Percentiles rank a stretch among this genome's conserved stretches.
These are phyloP conservation scores for Hemerocallis citrina DNA, from an alignment of 106 monocot species.

Conservation along the genomic window DNA sequence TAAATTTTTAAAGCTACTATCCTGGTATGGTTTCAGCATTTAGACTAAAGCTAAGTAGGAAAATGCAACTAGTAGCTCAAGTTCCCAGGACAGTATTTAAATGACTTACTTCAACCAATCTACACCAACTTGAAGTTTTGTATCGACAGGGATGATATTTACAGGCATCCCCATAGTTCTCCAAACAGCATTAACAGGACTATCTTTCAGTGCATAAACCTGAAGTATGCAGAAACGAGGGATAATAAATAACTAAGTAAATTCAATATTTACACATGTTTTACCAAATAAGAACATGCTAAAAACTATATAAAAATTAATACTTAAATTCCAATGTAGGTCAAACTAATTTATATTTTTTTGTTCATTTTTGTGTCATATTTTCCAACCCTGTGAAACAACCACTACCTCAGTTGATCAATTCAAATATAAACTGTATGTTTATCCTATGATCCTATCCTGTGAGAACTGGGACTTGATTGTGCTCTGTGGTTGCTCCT, in stretches of 20 bases:
- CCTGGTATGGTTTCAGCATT: background rate
- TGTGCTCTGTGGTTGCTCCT: no score
- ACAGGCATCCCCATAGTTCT: constrained; percentile 37
- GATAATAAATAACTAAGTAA: background rate
- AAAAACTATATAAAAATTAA: no score
- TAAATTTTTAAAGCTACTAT: constrained; percentile 4
- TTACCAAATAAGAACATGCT: no score
- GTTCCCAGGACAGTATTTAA: background rate
- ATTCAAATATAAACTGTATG: no score
- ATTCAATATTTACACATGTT: no score
- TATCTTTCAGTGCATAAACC: constrained; percentile 79
- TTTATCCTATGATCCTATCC: no score
- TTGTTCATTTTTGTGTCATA: no score
- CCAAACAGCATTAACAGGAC: constrained; percentile 50
- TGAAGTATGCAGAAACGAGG: constrained; percentile 20
- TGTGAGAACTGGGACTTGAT: no score
- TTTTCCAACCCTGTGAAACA: no score
- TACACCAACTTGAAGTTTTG: constrained; percentile 14
- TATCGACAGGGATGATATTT: constrained; percentile 27
- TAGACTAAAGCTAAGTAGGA: background rate
- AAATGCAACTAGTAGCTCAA: constrained; percentile 19
- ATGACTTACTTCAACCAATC: constrained; percentile 86
- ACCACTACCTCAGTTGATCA: no score
- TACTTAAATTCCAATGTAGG: no score
- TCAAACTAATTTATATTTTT: no score